Conservation (phyloP, 2,329 filamentous ascomycete genomes). For the Ophiostoma himal-ulmi region DNA sequence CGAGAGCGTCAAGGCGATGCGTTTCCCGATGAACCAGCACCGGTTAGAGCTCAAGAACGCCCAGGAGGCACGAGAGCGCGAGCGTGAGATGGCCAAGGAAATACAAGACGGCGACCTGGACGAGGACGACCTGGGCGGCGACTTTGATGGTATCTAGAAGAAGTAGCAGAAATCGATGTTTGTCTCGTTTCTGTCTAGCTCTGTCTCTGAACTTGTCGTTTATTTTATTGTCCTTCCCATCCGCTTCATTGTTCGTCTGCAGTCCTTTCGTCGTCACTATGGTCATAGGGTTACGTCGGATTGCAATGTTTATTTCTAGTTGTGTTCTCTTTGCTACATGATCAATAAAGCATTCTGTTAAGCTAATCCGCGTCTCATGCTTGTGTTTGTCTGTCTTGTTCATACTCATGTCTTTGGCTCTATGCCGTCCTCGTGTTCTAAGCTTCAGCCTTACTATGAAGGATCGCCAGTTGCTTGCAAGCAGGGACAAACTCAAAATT, state of each 20-base stretch:
- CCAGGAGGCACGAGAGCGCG: conserved; percentile 92
- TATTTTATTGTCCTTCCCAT: neutral
- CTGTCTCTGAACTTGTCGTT: neutral
- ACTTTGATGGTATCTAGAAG: conserved; percentile 88
- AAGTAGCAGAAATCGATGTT: neutral
- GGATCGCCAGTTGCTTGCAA: too few species aligned
- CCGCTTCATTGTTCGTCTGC: neutral
- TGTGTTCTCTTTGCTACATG: neutral
- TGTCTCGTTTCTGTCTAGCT: neutral
- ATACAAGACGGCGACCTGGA: conserved; percentile 97
- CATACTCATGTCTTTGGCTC: neutral
- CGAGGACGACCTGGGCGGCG: conserved; percentile 89
- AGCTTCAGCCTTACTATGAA: too few species aligned
- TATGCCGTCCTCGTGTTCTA: neutral
- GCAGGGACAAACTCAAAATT: too few species aligned
- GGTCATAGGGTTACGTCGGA: neutral
- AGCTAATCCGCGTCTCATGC: neutral
- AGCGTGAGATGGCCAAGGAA: conserved; percentile 96
- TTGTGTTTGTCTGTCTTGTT: neutral
- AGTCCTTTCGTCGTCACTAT: neutral
- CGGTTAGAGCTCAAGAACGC: conserved; percentile 95
- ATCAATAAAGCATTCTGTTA: neutral
- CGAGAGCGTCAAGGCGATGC: conserved; percentile 99
- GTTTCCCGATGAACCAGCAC: conserved; percentile 99
- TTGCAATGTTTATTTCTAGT: neutral